Base-by-base conservation (phyloP, 257 asterid genomes). In the Lavandula angustifolia region DNA sequence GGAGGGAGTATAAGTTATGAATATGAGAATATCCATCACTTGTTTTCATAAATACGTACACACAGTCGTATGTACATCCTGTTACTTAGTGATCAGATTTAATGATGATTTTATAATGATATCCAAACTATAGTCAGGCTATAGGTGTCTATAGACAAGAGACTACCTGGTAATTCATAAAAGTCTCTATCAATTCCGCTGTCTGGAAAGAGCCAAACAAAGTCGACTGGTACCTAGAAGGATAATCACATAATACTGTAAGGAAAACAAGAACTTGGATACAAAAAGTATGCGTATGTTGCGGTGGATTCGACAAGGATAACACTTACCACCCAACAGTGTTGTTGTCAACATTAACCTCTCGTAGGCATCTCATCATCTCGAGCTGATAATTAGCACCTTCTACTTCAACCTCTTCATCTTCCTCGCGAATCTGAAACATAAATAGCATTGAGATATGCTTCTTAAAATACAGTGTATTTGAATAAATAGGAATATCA, bases 301-400 rank as follows among this genome's bases (percentile, higher is more conserved):
- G 27, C 27, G 27, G 27, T 22, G 27, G 27, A 22, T 22, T 22
- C 2, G 27, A 22, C 27, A 22, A 22, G 27, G 27, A 22, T 1
- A 32, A 17, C 6, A 59, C 86, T 83, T 66, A 89, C 97, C 97
- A 92, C 63, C 97, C 98, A 71, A 89, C 98, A 1, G 98, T 92
- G 79, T 92, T 89, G 79, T 92, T 92, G 82, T 92, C 98, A 22
- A 92, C 98, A 77, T 92, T 92, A 79, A 92, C 99, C 80, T 92
- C 99, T 70, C 99, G 77, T 67, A 92, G 70, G 84, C 99, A 92
- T 74, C 99, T 83, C 99, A 92, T 92, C 99, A 92, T 85, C 67
- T 92, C 99, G 62, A 92, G 96, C 80, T 92, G 99, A 77, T 92
- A 92, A 79, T 87, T 92, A 60, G 97, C 96, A 73, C 99, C 98